Base-by-base conservation (phyloP, 805 yeast species). In the Candida sithepensis region DNA sequence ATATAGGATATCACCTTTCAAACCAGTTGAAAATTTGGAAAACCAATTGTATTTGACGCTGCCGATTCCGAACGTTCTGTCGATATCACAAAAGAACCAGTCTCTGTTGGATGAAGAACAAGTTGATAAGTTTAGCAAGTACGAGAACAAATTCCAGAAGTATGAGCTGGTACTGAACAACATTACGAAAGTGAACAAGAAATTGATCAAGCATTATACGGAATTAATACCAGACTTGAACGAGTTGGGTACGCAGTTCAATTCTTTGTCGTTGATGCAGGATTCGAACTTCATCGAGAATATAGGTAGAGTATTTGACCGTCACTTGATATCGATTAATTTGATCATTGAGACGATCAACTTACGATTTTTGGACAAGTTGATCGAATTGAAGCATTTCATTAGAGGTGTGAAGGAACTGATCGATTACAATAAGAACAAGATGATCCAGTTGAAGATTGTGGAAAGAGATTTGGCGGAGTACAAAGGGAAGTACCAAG, bases 261-360 rank as follows among this genome's bases (percentile, higher is more conserved):
- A 79, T 52, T 65, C 78, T 1, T 68, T 82, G 44, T 78, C 94
- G 1, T 60, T 81, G 3, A 72, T 82, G 9, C 67, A 68, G 44
- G 68, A 66, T 47, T 67, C 70, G 3, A 56, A 57, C 41, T 55
- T 53, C 2, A 74, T 88, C 50, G 98, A 94, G 61, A 81, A 82
- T 52, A 79, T 89, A 24, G 97, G 98, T 1, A 90, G 87, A 59
- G 85, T 90, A 1, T 82, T 88, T 52, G 98, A 94, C 64, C 77
- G 83, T 36, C 80, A 77, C 34, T 82, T 78, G 51, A 76, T 82
- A 18, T 77, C 81, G 19, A 61, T 77, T 20, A 72, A 72, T 44
- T 59, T 70, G 10, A 64, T 78, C 10, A 45, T 57, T 23, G 63
- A 61, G 38, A 46, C 54, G 13, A 54, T 67, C 3, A 65, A 64